Base-by-base conservation (phyloP, 176 grass and related monocot species). In the Juncus inflexus region DNA sequence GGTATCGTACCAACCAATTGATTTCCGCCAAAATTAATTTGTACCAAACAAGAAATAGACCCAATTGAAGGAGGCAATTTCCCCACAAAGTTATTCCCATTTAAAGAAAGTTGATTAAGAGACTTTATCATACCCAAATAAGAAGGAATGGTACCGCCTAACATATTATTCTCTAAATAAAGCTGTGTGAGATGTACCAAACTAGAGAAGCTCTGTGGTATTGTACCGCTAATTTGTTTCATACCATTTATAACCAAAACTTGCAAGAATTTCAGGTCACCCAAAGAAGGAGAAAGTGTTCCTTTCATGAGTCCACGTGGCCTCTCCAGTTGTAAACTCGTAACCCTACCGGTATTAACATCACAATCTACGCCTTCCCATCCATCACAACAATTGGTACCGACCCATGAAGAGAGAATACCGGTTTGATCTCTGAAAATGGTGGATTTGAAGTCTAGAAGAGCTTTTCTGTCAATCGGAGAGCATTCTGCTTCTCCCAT, bases 11-110 rank as follows among this genome's bases (percentile, higher is more conserved):
- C 86, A 35, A 65, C 50, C 28, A 95, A 62, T 2, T 57, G 28
- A 69, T 95, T 95, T 49, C 72, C 52, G 6, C 81, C 73, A n/a
- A 95, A 65, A 71, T 90, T 95, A 68, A 95, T 85, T 55, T 95
- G 86, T 52, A 75, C 6, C 57, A 95, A 55, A 5, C 74, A 74
- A 43, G 74, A 51, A 15, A 84, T 19, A 4, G 35, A 64, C 12
- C 86, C 83, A 13, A 90, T 60, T 53, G 79, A 72, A 50, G 77
- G 63, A 12, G 90, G 83, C 53, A 95, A 58, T 15, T 66, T 66
- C 1, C 86, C 86, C 35, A 67, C 67, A 35, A 95, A 70, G n/a
- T 77, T 63, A 73, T 95, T 95, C 7, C 78, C 78, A 50, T 68
- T 80, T 43, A 90, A 55, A 9, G 86, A 95, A 1, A 95, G 74